phyloP scores from a whole-genome alignment of 768 basidiomycete species.

The Russula brevipes region DNA sequence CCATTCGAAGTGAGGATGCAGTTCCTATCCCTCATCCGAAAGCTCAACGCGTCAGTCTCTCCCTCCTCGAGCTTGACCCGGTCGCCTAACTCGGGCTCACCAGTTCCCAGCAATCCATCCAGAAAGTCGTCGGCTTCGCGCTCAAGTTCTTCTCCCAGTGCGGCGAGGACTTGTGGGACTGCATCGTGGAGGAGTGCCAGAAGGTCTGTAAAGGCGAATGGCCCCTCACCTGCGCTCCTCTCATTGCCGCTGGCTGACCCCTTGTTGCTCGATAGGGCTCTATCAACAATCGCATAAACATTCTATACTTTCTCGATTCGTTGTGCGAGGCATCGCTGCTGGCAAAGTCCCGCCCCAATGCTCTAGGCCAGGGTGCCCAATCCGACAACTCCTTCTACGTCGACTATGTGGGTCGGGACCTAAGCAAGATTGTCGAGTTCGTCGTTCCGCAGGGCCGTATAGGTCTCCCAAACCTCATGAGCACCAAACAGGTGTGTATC shows the following conservation, averaged over 20 bases:
- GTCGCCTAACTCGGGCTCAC: conserved; percentile 29
- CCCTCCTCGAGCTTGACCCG: not conserved
- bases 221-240: not conserved
- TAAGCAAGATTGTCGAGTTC: conserved; percentile 68
- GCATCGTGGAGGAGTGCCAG: conserved; percentile 83
- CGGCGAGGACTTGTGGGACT: conserved; percentile 93
- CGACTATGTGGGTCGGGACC: conserved; percentile 70
- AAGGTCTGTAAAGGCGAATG: conserved; percentile 48
- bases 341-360: conserved; percentile 52
- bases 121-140: conserved; percentile 80
- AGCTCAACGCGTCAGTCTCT: conserved; percentile 59
- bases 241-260: not conserved
- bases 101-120: conserved; percentile 83
- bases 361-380: conserved; percentile 36
- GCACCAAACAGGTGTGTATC: conserved; percentile 70
- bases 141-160: conserved; percentile 80
- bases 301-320: conserved; percentile 85
- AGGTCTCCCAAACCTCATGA: conserved; percentile 81
- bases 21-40: conserved; percentile 55
- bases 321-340: conserved; percentile 75
- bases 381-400: conserved; percentile 57
- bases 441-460: conserved; percentile 89
- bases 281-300: conserved; percentile 89
- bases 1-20: conserved; percentile 73
- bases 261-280: conserved; percentile 43